Percentiles rank a stretch among this genome's conserved stretches.
Conservation (phyloP, 2,329 filamentous ascomycete genomes). For the Ploettnerulaceae sp. region DNA sequence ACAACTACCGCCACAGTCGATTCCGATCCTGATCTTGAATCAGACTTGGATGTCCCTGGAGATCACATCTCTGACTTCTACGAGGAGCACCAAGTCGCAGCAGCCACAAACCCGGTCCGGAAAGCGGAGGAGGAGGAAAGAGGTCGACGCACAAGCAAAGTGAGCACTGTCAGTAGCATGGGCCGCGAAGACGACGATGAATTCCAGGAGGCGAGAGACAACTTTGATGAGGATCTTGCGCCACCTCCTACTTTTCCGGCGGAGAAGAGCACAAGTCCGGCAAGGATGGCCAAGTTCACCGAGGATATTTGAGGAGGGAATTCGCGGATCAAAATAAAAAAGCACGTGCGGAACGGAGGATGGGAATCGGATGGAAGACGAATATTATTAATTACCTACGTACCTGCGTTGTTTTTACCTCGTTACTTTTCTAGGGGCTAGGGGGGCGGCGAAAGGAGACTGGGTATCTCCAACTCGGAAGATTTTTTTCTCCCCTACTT, state of each 20-base stretch:
- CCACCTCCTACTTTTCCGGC: constrained; percentile 33
- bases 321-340: not conserved
- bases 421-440: no score
- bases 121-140: constrained; percentile 14
- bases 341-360: not conserved
- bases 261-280: constrained; percentile 45
- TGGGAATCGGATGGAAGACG: no score
- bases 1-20: constrained; percentile 1
- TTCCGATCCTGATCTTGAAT: constrained; percentile 4
- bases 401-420: no score
- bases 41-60: not conserved
- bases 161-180: constrained; percentile 14
- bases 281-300: constrained; percentile 52
- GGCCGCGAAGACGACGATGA: constrained; percentile 37
- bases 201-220: constrained; percentile 46
- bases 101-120: constrained; percentile 5
- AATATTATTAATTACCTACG: no score
- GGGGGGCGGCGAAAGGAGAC: no score
- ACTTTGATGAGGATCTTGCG: constrained; percentile 41
- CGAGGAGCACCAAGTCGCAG: not conserved
- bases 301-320: constrained; percentile 46
- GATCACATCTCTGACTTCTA: not conserved
- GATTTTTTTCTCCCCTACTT: no score
- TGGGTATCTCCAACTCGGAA: no score
- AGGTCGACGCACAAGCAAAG: constrained; percentile 9